Base-by-base conservation (phyloP, 257 asterid genomes). In the Nicotiana benthamiana region DNA sequence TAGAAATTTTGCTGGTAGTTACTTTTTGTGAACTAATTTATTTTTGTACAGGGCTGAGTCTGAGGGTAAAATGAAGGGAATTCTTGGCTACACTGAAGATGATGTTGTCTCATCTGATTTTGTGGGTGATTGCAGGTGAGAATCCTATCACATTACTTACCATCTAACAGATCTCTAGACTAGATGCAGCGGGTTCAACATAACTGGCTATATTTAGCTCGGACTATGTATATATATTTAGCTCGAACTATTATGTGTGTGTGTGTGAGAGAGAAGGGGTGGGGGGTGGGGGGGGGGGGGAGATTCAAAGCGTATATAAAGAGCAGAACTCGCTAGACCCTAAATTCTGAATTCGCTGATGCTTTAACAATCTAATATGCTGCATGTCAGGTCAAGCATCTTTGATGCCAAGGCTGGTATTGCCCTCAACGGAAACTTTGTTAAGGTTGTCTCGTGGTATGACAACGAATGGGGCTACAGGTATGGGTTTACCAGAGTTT, bases 401-500 rank as follows among this genome's bases (percentile, higher is more conserved):
- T 88, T 90, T 36, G 92, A 88, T 48, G 91, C 94, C 67, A 90
- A 90, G 89, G 94, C 92, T 28, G 94, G 94, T 72, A 89, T 88
- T 46, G 91, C 92, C 27, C 85, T 90, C 16, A 87, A 72, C 40
- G 89, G 86, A 22, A 88, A 86, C 87, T 90, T 88, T 48, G 92
- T 90, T 72, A 90, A 88, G 82, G 83, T 90, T 48, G 90, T 90
- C 24, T 85, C 91, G 57, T 88, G 93, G 93, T 88, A 90, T 26
- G 92, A 90, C 88, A 88, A 90, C 9, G 93, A 90, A 83, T 90
- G 93, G 93, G 93, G 93, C 22, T 90, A 90, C 89, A 88, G 93
- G 93, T 90, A 87, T 3, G 36, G 1, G 15, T 20, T 68, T 68
- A 20, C 17, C 34, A 0, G 30, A 59, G 30, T 20, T 59, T 60